Base-by-base conservation (phyloP, 73 alveolate genomes). In the Stentor roeselii region DNA sequence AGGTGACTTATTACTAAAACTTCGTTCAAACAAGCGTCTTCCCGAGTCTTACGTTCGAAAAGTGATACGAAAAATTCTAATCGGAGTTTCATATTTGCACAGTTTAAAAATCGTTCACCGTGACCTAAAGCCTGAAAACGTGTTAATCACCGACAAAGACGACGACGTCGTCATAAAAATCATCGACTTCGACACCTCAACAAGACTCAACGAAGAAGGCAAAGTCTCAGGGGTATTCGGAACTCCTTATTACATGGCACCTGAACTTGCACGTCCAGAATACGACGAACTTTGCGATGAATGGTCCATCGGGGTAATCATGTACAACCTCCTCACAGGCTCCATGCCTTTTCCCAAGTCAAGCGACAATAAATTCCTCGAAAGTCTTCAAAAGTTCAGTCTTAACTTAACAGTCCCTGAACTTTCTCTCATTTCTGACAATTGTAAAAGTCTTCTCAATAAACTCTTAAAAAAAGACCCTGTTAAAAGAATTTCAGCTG, bases 71-170 rank as follows among this genome's bases (percentile, higher is more conserved):
- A 91, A 94, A 86, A 87, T 95, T 3, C 86, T 93, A 4, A 37
- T 87, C n/a, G 98, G 95, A 0, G 86, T 92, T 36, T 76, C 86
- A 76, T 92, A 95, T 84, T 92, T 96, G 74, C 99, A 95, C 83
- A 82, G 86, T 40, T 86, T 88, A 86, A 88, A 89, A 36, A 93
- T 94, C 0, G 94, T 95, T 0, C 99, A 95, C 84, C 59, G 98
- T 84, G 98, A 96, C 78, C 75, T 96, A 30, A 96, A 96, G 60
- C 99, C 99, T 27, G 98, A 93, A 42, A 96, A 96, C 84, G 87
- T 95, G 35, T 80, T 95, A 36, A 92, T 95, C 59, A 90, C 83
- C 41, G 90, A 86, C 59, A 91, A 90, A 59, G 92, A 94, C 50
- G 82, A 86, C 3, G 82, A 87, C 38, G 86, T 87, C 11, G 60